Conservation (phyloP, 768 basidiomycete genomes). For the Tephrocybe sp. region DNA sequence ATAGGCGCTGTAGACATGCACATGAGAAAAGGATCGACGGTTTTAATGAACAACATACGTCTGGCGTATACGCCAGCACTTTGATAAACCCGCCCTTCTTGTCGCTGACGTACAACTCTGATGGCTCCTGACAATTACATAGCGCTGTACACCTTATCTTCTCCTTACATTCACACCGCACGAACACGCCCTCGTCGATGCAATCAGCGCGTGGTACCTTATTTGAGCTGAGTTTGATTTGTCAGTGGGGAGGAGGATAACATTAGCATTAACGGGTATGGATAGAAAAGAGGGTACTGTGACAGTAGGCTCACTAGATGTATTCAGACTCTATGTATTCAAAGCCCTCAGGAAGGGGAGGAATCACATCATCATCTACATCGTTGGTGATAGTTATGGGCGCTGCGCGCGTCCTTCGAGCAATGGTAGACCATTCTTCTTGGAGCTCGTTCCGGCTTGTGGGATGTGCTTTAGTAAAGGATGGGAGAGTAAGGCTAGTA, state of each 20-base stretch:
- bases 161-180: slow-evolving; percentile 47
- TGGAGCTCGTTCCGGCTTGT: slow-evolving; percentile 25
- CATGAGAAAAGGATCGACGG: background rate
- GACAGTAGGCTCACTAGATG: slow-evolving; percentile 43
- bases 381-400: slow-evolving; percentile 36
- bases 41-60: slow-evolving; percentile 23
- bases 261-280: too few species aligned
- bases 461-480: background rate
- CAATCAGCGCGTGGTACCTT: slow-evolving; percentile 17
- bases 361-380: slow-evolving; percentile 44
- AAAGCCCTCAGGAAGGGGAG: slow-evolving; percentile 42
- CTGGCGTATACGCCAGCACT: slow-evolving; percentile 43
- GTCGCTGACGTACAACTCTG: slow-evolving; percentile 28
- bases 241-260: too few species aligned
- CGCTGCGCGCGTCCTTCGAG: slow-evolving; percentile 28
- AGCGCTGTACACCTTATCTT: slow-evolving; percentile 18
- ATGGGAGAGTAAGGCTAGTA: background rate
- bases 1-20: slow-evolving; percentile 42
- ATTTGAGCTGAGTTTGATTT: too few species aligned
- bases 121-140: slow-evolving; percentile 52
- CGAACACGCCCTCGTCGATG: slow-evolving; percentile 34
- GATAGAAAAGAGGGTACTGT: too few species aligned
- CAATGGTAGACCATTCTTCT: slow-evolving; percentile 34
- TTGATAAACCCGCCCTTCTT: slow-evolving; percentile 15
- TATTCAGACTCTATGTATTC: slow-evolving; percentile 56